Conservation (phyloP, 192 early-diverging fungal genomes). For the Podila horticola region DNA sequence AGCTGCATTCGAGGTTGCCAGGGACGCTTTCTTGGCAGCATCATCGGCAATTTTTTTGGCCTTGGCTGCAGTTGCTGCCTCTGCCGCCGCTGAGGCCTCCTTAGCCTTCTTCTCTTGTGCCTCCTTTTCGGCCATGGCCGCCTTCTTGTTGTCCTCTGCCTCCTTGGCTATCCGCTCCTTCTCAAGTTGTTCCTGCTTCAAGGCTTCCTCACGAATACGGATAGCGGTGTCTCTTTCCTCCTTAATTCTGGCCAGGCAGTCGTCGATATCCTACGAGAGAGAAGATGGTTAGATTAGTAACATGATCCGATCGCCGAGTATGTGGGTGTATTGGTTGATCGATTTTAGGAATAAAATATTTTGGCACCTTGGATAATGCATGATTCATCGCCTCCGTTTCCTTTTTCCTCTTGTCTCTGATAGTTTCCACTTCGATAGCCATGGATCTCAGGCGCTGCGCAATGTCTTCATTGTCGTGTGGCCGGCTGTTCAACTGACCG, state of each 20-base stretch:
- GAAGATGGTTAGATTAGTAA: not conserved
- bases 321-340: too few species aligned
- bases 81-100: constrained; percentile 10
- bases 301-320: not conserved
- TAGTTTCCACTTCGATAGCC: constrained; percentile 16
- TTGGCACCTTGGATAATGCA: constrained; percentile 8
- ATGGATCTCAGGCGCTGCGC: constrained; percentile 13
- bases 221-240: constrained; percentile 34
- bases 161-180: constrained; percentile 40
- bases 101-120: constrained; percentile 25
- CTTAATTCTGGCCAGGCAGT: constrained; percentile 18
- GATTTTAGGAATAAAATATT: too few species aligned
- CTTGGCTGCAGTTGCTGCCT: constrained; percentile 27
- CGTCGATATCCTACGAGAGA: constrained; percentile 16
- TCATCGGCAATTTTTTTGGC: constrained; percentile 25
- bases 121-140: constrained; percentile 12
- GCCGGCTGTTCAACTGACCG: not conserved
- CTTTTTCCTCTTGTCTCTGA: constrained; percentile 29
- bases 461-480: constrained; percentile 15
- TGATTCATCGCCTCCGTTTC: constrained; percentile 35
- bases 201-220: constrained; percentile 25
- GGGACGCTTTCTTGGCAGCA: constrained; percentile 9
- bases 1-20: not conserved
- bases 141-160: constrained; percentile 32
- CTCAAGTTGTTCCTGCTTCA: constrained; percentile 8